Evolutionary conservation across 129 eudicot genomes (phyloP).

Genomic region (Helichrysum umbraculigerum): DNA sequence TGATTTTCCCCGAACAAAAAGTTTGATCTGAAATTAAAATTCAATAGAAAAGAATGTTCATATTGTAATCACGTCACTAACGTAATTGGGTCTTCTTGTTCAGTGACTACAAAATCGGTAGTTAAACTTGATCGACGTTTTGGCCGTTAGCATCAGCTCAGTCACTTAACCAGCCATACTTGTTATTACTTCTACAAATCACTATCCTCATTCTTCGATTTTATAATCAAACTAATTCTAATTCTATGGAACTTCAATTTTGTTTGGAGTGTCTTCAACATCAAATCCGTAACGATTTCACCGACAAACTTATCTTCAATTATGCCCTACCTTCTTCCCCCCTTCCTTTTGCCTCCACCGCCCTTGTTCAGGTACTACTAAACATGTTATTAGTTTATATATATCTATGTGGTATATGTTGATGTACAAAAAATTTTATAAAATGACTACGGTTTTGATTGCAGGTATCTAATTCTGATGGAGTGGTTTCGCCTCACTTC

Average conservation of each 20-base stretch:
- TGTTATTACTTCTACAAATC: no score
- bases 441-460: slow-evolving; percentile 2
- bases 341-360: slow-evolving; percentile 75
- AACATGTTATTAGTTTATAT: neutral
- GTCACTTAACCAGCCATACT: neutral
- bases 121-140: neutral
- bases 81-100: neutral
- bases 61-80: neutral
- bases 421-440: slow-evolving; percentile 1
- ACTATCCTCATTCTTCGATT: neutral
- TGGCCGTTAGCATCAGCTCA: neutral
- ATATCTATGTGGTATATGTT: neutral
- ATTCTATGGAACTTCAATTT: slow-evolving; percentile 39
- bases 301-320: slow-evolving; percentile 49
- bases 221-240: neutral
- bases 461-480: slow-evolving; percentile 47
- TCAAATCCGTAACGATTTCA: slow-evolving; percentile 64
- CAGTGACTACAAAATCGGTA: neutral
- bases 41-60: neutral
- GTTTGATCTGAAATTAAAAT: no score
- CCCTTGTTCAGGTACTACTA: slow-evolving; percentile 70
- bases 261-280: slow-evolving; percentile 77
- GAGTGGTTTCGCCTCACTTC: slow-evolving; percentile 52
- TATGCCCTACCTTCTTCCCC: slow-evolving; percentile 60
- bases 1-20: no score